Percentiles rank a stretch among this genome's conserved stretches.
These are phyloP conservation scores for Chaetomium fimeti DNA, from an alignment of 495 filamentous ascomycete genomes.

Conservation along the genomic window DNA sequence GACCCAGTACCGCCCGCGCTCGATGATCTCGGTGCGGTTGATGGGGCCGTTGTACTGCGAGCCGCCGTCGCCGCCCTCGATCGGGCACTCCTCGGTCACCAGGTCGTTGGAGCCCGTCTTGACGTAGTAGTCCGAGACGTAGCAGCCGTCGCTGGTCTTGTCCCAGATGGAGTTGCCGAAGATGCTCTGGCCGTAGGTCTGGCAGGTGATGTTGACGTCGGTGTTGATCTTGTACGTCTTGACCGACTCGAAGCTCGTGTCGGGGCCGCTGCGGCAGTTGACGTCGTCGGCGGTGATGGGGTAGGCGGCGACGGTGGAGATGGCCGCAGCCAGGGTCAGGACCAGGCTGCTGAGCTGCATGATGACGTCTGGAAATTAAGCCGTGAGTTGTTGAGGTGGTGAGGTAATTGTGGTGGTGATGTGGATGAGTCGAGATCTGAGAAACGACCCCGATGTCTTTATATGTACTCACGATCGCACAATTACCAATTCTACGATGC, in stretches of 20 bases:
- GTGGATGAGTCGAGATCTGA: background rate
- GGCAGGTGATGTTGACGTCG: conserved; percentile 30
- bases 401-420: background rate
- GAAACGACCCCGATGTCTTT: background rate
- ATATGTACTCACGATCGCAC: background rate
- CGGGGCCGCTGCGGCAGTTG: conserved; percentile 31
- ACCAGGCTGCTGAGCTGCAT: conserved; percentile 19
- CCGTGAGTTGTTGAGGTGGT: background rate
- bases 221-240: conserved; percentile 22
- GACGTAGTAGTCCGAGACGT: conserved; percentile 34
- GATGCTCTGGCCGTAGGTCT: conserved; percentile 25
- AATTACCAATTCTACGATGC: background rate
- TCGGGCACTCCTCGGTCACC: conserved; percentile 20
- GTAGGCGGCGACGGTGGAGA: conserved; percentile 23
- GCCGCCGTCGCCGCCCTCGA: background rate
- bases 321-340: conserved; percentile 11
- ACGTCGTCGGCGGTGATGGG: conserved; percentile 26
- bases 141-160: conserved; percentile 34
- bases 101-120: conserved; percentile 26
- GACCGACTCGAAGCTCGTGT: conserved; percentile 24
- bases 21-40: conserved; percentile 18
- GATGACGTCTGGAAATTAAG: background rate
- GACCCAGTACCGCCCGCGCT: conserved; percentile 19
- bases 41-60: conserved; percentile 20
- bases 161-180: conserved; percentile 32